Evolutionary conservation across 2,329 filamentous ascomycete genomes (phyloP).

Genomic region (Purpureocillium takamizusanense): DNA sequence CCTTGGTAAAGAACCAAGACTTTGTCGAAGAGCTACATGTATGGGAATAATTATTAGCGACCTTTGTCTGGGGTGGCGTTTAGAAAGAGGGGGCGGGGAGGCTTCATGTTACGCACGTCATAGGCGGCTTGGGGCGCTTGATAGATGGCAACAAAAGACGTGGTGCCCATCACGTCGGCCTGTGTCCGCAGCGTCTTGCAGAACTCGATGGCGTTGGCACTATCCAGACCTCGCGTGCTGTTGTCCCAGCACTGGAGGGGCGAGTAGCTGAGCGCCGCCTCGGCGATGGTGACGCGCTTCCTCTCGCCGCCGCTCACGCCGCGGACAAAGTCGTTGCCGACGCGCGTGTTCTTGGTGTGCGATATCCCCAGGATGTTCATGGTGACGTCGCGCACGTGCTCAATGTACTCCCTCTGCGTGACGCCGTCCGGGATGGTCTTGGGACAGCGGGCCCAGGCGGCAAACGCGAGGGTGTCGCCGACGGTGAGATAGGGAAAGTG

Average conservation of each 20-base stretch:
- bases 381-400: constrained; percentile 41
- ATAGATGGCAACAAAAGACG: constrained; percentile 33
- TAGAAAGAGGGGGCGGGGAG: no score
- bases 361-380: constrained; percentile 46
- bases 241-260: constrained; percentile 75
- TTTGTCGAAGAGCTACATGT: constrained; percentile 55
- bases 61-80: no score
- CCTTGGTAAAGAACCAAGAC: constrained; percentile 69
- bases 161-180: constrained; percentile 64
- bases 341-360: constrained; percentile 43
- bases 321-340: constrained; percentile 45
- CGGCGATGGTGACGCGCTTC: constrained; percentile 72
- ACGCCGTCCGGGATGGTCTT: constrained; percentile 34
- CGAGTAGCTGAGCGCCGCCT: constrained; percentile 65
- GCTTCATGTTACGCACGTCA: neutral
- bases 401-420: constrained; percentile 27
- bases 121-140: constrained; percentile 36
- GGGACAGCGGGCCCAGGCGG: constrained; percentile 44
- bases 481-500: constrained; percentile 64
- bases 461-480: constrained; percentile 62
- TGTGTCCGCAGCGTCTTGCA: constrained; percentile 61
- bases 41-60: no score
- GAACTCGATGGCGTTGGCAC: constrained; percentile 71
- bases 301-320: constrained; percentile 55
- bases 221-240: constrained; percentile 69